phyloP scores from a whole-genome alignment of 495 filamentous ascomycete species.

The Hypoxylon trugodes region DNA sequence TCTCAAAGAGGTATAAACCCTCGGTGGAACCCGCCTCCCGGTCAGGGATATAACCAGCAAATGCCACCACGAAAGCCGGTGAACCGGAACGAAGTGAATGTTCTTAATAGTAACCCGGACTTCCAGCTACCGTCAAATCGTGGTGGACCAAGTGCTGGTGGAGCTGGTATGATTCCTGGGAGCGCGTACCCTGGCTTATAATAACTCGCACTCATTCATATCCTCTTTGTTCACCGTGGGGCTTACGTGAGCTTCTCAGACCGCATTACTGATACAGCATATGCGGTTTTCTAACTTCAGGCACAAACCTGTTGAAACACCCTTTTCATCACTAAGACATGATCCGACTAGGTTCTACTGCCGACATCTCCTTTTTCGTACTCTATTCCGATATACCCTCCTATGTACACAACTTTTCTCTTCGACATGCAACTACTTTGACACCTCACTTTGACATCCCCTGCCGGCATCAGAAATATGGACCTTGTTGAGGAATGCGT shows the following conservation, averaged over 20 bases:
- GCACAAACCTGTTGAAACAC: conserved; percentile 10
- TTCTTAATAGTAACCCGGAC: conserved; percentile 77
- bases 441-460: not conserved
- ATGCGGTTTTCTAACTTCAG: conserved; percentile 9
- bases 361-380: conserved; percentile 21
- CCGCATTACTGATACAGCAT: not conserved
- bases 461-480: conserved; percentile 3
- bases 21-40: conserved; percentile 68
- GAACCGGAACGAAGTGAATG: conserved; percentile 61
- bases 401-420: conserved; percentile 22
- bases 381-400: conserved; percentile 33
- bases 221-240: not conserved
- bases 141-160: conserved; percentile 24
- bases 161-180: conserved; percentile 47
- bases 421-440: conserved; percentile 23
- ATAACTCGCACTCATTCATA: conserved; percentile 19
- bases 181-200: conserved; percentile 47
- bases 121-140: conserved; percentile 66
- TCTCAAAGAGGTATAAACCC: conserved; percentile 88
- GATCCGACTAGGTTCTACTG: conserved; percentile 1
- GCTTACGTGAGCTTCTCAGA: not conserved
- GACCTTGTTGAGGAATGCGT: conserved; percentile 19
- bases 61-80: conserved; percentile 55
- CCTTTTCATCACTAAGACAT: conserved; percentile 9
- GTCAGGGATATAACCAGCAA: conserved; percentile 41